Evolutionary conservation across 2,329 filamentous ascomycete genomes (phyloP).

Genomic region (Fusarium pseudocircinatum): DNA sequence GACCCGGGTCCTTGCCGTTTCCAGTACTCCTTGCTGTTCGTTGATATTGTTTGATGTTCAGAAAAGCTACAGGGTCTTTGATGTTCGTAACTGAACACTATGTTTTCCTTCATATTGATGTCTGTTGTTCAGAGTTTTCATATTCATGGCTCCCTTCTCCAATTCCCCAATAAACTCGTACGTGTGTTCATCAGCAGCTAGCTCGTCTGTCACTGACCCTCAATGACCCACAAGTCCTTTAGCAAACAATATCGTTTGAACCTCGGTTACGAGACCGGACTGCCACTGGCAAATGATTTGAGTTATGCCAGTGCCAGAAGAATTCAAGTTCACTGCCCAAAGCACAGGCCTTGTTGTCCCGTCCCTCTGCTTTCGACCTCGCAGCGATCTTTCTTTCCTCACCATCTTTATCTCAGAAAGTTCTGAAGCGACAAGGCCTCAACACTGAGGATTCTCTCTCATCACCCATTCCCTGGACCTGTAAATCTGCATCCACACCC

Average conservation of each 20-base stretch:
- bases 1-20: rapidly evolving
- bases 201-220: too few relatives aligned
- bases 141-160: rapidly evolving
- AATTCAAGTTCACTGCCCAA: background rate
- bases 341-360: rapidly evolving
- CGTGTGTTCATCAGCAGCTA: background rate
- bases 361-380: too few relatives aligned
- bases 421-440: rapidly evolving
- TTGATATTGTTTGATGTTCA: background rate
- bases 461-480: background rate
- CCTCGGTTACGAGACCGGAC: rapidly evolving
- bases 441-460: rapidly evolving
- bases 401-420: background rate
- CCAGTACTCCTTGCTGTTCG: too few relatives aligned
- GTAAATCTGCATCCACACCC: rapidly evolving
- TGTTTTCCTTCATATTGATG: rapidly evolving
- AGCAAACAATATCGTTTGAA: rapidly evolving
- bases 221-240: background rate
- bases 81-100: rapidly evolving
- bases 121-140: rapidly evolving
- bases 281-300: background rate
- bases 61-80: rapidly evolving
- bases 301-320: background rate
- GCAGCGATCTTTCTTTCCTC: too few relatives aligned
- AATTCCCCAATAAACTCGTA: rapidly evolving